phyloP scores from a whole-genome alignment of 1,284 basidiomycete species.

The Inonotus obliquus region DNA sequence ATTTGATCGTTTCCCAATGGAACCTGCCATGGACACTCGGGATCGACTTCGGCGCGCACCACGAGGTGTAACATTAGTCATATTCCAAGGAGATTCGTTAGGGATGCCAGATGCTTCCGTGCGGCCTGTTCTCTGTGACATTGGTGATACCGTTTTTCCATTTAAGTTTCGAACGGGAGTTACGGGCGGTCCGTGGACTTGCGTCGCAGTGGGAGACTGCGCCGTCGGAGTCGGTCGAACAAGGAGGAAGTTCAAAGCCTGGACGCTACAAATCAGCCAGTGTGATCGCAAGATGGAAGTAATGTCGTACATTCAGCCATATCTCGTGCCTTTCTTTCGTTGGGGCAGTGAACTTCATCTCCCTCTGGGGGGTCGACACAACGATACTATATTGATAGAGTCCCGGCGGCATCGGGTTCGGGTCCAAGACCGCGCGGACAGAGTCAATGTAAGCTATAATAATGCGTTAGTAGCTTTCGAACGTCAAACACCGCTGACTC shows the following conservation, averaged over 20 bases:
- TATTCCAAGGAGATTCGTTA: conserved; percentile 55
- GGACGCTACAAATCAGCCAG: conserved; percentile 6
- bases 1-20: conserved; percentile 78
- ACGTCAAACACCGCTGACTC: conserved; percentile 35
- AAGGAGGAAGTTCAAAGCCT: conserved; percentile 84
- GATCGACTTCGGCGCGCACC: conserved; percentile 61
- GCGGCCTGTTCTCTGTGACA: conserved; percentile 62
- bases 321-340: conserved; percentile 94
- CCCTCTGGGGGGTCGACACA: conserved; percentile 87
- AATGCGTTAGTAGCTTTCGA: neutral
- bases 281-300: neutral
- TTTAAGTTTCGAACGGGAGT: conserved; percentile 54
- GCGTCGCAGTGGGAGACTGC: conserved; percentile 35
- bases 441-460: conserved; percentile 93
- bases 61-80: conserved; percentile 70
- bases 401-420: conserved; percentile 90
- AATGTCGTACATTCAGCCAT: conserved; percentile 76
- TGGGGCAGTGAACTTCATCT: conserved; percentile 96
- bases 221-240: conserved; percentile 55
- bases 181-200: conserved; percentile 33
- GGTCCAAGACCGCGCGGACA: conserved; percentile 86
- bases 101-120: conserved; percentile 44
- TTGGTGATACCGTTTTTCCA: conserved; percentile 51
- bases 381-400: conserved; percentile 91
- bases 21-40: conserved; percentile 64